Conservation (phyloP, 2,329 filamentous ascomycete genomes). For the Neonectria neomacrospora region DNA sequence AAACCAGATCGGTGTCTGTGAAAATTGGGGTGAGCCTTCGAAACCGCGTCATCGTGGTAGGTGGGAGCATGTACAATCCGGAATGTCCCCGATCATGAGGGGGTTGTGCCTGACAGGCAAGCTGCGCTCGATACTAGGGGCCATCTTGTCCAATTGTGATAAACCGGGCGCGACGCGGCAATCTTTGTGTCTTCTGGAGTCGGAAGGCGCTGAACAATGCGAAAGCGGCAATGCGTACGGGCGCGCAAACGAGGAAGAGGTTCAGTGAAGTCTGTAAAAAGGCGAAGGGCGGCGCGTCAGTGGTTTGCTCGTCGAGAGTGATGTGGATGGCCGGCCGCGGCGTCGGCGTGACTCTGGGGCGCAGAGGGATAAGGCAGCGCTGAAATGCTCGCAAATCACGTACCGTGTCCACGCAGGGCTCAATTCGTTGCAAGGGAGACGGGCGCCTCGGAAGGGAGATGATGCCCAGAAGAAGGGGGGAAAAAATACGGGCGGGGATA, state of each 20-base stretch:
- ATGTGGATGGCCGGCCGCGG: conserved; percentile 11
- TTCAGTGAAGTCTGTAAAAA: conserved; percentile 21
- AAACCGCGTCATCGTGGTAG: conserved; percentile 25
- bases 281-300: conserved; percentile 33
- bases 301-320: conserved; percentile 26
- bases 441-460: conserved; percentile 24
- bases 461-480: conserved; percentile 13
- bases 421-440: conserved; percentile 36
- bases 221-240: conserved; percentile 12
- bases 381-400: conserved; percentile 33
- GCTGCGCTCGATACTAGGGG: conserved; percentile 51
- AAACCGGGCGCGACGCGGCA: conserved; percentile 39
- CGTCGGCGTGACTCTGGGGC: neutral
- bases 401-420: conserved; percentile 44
- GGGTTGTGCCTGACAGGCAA: conserved; percentile 74
- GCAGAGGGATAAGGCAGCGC: conserved; percentile 7
- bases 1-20: conserved; percentile 77
- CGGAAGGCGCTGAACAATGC: conserved; percentile 28
- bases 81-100: conserved; percentile 72
- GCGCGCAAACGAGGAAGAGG: conserved; percentile 31
- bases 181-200: conserved; percentile 23
- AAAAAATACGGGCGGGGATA: conserved; percentile 20
- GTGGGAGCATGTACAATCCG: conserved; percentile 63
- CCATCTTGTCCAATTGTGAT: conserved; percentile 50
- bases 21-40: conserved; percentile 42